Evolutionary conservation across 495 filamentous ascomycete genomes (phyloP).

Genomic region (Echria macrotheca): DNA sequence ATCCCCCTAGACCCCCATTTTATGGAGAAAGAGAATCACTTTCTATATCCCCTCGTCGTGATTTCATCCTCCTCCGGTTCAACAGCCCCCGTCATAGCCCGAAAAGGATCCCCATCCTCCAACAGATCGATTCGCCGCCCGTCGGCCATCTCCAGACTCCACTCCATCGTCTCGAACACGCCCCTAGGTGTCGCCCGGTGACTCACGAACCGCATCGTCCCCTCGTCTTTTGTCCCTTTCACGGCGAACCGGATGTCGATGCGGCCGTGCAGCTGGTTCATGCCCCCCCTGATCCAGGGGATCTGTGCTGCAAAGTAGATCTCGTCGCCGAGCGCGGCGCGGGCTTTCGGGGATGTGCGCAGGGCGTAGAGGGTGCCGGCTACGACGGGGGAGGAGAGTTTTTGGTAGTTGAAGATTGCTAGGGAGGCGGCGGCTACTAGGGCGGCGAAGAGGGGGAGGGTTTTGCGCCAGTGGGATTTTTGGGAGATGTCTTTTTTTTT

Average conservation of each 20-base stretch:
- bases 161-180: slow-evolving; percentile 68
- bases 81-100: slow-evolving; percentile 33
- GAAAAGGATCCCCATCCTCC: slow-evolving; percentile 60
- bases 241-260: slow-evolving; percentile 87
- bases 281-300: slow-evolving; percentile 87
- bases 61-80: slow-evolving; percentile 33
- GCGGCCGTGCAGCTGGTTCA: slow-evolving; percentile 89
- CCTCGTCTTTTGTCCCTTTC: slow-evolving; percentile 68
- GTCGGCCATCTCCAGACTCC: slow-evolving; percentile 66
- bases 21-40: not conserved
- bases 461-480: slow-evolving; percentile 33
- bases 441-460: slow-evolving; percentile 50
- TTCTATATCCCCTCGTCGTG: slow-evolving; percentile 20
- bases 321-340: slow-evolving; percentile 77
- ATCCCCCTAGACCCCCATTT: slow-evolving; percentile 37
- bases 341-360: slow-evolving; percentile 68
- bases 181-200: slow-evolving; percentile 66
- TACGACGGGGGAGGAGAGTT: slow-evolving; percentile 74
- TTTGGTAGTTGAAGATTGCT: slow-evolving; percentile 98
- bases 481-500: no score
- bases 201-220: slow-evolving; percentile 77
- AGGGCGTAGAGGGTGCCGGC: slow-evolving; percentile 84
- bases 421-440: slow-evolving; percentile 61
- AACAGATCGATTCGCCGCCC: slow-evolving; percentile 62
- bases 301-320: slow-evolving; percentile 85